Evolutionary conservation across 106 monocot genomes (phyloP).

Genomic region (Dendrobium huoshanense): DNA sequence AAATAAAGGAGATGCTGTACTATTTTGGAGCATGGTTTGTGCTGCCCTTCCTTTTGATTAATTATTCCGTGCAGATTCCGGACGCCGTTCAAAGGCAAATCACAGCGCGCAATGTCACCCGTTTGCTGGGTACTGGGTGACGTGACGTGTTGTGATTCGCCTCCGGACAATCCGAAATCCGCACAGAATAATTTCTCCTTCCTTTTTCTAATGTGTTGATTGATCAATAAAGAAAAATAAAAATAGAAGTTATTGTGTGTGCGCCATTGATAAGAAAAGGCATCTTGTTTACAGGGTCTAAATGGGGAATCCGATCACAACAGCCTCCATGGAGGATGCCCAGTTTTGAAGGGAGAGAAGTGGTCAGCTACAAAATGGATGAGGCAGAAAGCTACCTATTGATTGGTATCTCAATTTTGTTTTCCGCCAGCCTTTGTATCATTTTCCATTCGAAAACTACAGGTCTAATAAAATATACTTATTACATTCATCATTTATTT

Average conservation of each 20-base stretch:
- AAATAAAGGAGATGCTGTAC: conserved; percentile 78
- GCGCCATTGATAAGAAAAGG: background rate
- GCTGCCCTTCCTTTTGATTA: background rate
- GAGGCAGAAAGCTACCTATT: conserved; percentile 51
- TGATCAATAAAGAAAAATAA: background rate
- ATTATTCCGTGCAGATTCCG: no score
- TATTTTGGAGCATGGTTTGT: conserved; percentile 94
- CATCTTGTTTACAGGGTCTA: conserved; percentile 39
- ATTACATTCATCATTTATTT: no score
- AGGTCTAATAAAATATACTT: no score
- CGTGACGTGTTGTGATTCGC: no score
- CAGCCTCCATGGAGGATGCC: conserved; percentile 77
- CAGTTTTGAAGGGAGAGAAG: conserved; percentile 79
- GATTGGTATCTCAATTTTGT: background rate
- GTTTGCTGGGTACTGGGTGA: no score
- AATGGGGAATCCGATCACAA: conserved; percentile 65
- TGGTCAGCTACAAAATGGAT: conserved; percentile 99
- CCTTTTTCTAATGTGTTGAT: background rate
- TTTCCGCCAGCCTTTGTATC: no score
- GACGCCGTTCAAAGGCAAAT: no score
- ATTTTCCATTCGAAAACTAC: no score
- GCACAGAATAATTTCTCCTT: background rate
- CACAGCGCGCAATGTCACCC: no score
- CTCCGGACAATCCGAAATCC: no score
- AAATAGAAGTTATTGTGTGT: background rate